Evolutionary conservation across 1,284 basidiomycete species (phyloP), one percentile per base, ranked within the genome.

Genomic region (Marasmius sp.): DNA sequence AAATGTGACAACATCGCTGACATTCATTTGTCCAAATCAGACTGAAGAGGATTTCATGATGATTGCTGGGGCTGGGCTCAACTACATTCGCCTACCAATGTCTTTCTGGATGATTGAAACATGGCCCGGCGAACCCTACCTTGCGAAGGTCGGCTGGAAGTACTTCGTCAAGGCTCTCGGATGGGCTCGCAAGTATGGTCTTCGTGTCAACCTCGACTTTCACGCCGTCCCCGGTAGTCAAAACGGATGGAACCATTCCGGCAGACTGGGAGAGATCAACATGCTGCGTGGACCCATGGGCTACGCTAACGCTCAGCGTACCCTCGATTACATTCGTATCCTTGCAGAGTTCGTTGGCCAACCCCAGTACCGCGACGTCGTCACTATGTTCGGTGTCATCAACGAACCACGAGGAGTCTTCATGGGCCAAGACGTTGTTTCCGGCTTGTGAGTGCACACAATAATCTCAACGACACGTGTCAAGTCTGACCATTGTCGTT

Each of bases 121-220:
- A 14, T 87, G 86, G 74, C 80, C 80, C 18, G 85, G 81, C 14
- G 95, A 97, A 75, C 92, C 93, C 8, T 97, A 89, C 78, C 79
- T 96, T 38, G 81, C 85, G 20, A 81, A 86, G 61, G 85, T 88
- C 10, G 88, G 87, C 3, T 97, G 95, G 94, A 87, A 80, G 81
- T 97, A 92, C 75, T 92, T 95, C 77, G 80, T 95, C 63, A 95
- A 95, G 75, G 94, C 93, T 2, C 85, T 97, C 65, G 77, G 88
- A 66, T 98, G 95, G 96, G 94, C 93, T n/a, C 87, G 96, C 66
- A 98, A 98, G 79, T 98, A 98, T 73, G 96, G 96, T 22, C 71
- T 98, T 54, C 88, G 96, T 58, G 92, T 98, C 72, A 95, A 97
- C 73, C 84, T 98, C 59, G 96, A 98, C 75, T 75, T 97, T n/a